These are phyloP conservation scores for Sergeia podlipaevii DNA, from an alignment of 208 protist genomes.

Conservation along the genomic window DNA sequence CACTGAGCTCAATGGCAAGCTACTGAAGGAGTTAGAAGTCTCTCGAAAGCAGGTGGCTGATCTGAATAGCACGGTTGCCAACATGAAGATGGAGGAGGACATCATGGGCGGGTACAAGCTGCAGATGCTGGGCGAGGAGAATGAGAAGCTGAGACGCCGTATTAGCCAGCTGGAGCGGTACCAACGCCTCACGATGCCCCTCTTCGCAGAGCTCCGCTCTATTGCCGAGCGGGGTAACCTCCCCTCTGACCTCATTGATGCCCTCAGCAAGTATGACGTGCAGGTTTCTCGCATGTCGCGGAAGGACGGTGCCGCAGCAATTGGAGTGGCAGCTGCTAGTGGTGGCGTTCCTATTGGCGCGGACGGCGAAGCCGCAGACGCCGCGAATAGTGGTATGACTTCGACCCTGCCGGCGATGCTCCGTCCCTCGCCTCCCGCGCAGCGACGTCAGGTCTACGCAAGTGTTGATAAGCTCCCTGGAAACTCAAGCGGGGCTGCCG, in stretches of 20 bases:
- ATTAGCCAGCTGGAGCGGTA: conserved; percentile 60
- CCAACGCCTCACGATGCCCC: conserved; percentile 46
- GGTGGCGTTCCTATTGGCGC: no score
- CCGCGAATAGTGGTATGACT: no score
- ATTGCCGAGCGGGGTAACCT: conserved; percentile 55
- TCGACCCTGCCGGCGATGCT: conserved; percentile 8
- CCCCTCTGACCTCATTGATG: conserved; percentile 29
- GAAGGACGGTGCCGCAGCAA: neutral
- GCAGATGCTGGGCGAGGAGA: conserved; percentile 74
- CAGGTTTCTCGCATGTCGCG: conserved; percentile 14
- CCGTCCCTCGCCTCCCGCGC: conserved; percentile 3
- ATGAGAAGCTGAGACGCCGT: conserved; percentile 53
- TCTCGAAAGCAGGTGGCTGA: conserved; percentile 37
- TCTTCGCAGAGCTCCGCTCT: conserved; percentile 62
- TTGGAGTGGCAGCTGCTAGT: neutral
- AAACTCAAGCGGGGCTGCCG: no score
- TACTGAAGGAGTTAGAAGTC: conserved; percentile 51
- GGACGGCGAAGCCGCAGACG: neutral
- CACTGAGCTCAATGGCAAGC: conserved; percentile 68
- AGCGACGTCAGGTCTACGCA: neutral
- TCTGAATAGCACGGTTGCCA: conserved; percentile 56
- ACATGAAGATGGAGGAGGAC: conserved; percentile 72
- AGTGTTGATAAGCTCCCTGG: conserved; percentile 1
- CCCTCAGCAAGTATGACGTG: conserved; percentile 58
- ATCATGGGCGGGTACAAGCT: conserved; percentile 66